Conservation (phyloP, 2,329 filamentous ascomycete species). For the Fusarium sp. region DNA sequence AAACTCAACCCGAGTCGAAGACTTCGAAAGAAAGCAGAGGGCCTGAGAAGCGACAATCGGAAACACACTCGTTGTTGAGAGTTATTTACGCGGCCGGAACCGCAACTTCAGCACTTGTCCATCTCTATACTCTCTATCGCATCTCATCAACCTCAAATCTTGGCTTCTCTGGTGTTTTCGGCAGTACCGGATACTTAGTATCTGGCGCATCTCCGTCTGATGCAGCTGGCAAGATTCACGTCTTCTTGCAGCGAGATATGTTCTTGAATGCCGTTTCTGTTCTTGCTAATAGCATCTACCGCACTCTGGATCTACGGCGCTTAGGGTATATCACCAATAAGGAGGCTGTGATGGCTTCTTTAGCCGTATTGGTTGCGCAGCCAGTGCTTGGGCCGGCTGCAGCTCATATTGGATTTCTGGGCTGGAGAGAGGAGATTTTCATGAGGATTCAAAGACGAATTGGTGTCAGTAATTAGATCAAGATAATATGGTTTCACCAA, state of each 20-base stretch:
- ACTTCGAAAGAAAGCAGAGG: rapidly evolving
- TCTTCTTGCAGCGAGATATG: conserved; percentile 13
- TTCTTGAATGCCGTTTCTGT: neutral
- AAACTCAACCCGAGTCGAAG: neutral
- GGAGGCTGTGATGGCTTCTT: neutral
- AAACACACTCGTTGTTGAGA: neutral
- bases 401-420: conserved; percentile 10
- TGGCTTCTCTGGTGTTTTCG: neutral
- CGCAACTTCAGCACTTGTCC: neutral
- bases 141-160: neutral
- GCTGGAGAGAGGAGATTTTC: conserved; percentile 12
- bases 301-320: neutral
- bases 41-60: rapidly evolving
- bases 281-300: neutral
- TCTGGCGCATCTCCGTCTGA: neutral
- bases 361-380: neutral
- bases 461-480: rapidly evolving
- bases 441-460: neutral
- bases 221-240: neutral
- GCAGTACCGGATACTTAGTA: neutral
- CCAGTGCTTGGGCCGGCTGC: conserved; percentile 13
- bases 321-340: neutral
- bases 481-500: rapidly evolving
- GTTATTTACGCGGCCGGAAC: neutral
- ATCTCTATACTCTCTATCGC: neutral